These are phyloP conservation scores for Monosporozyma unispora DNA, from an alignment of 805 yeast species.

Conservation along the genomic window DNA sequence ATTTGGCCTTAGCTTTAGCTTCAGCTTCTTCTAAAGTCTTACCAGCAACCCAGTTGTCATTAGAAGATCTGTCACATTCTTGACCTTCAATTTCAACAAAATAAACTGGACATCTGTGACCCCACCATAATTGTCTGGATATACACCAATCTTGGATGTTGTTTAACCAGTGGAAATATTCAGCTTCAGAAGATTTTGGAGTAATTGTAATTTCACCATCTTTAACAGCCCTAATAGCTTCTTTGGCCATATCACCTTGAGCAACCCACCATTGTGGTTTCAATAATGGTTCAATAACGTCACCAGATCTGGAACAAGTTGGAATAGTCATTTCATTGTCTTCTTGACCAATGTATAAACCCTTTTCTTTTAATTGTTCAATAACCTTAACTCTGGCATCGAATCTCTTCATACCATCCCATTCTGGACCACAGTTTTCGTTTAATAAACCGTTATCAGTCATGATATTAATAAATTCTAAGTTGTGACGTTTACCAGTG, in stretches of 20 bases:
- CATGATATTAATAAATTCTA: slow-evolving; percentile 81
- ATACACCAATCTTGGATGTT: slow-evolving; percentile 99
- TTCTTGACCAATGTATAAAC: slow-evolving; percentile 71
- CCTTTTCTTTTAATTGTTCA: slow-evolving; percentile 64
- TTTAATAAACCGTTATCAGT: slow-evolving; percentile 90
- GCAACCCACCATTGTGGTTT: slow-evolving; percentile 99
- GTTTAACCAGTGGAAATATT: slow-evolving; percentile 91
- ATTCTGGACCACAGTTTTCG: slow-evolving; percentile 81
- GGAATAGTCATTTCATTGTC: slow-evolving; percentile 97
- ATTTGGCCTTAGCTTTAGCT: slow-evolving; percentile 65
- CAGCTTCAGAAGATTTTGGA: slow-evolving; percentile 86
- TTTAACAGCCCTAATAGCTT: slow-evolving; percentile 77
- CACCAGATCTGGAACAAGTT: slow-evolving; percentile 91
- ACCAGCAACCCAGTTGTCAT: slow-evolving; percentile 86
- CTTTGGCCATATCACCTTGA: slow-evolving; percentile 80
- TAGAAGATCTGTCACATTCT: slow-evolving; percentile 51
- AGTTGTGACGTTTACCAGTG: slow-evolving; percentile 88
- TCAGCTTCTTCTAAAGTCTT: slow-evolving; percentile 75
- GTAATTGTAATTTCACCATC: slow-evolving; percentile 70
- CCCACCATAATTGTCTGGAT: slow-evolving; percentile 92
- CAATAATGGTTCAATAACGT: slow-evolving; percentile 88
- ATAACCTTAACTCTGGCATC: slow-evolving; percentile 86
- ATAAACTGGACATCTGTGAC: slow-evolving; percentile 96
- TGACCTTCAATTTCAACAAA: slow-evolving; percentile 72
- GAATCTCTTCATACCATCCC: slow-evolving; percentile 84